Evolutionary conservation across 2,329 filamentous ascomycete genomes (phyloP).

Genomic region (Aspergillus pseudoglaucus): DNA sequence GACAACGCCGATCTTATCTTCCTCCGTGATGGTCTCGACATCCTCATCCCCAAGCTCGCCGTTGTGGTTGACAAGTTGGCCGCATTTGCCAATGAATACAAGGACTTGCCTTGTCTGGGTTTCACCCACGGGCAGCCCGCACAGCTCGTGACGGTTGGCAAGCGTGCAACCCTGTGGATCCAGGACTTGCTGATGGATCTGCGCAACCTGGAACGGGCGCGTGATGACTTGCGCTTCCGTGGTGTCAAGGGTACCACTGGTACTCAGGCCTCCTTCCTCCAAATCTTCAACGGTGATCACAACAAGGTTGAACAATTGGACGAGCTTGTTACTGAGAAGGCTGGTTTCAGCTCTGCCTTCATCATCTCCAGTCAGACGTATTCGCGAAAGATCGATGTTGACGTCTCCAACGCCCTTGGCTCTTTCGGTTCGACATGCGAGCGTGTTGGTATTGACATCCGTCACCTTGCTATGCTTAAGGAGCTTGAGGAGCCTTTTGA

Average conservation of each 20-base stretch:
- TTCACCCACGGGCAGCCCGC: constrained; percentile 64
- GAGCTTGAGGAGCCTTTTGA: constrained; percentile 83
- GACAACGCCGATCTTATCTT: constrained; percentile 76
- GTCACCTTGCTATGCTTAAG: constrained; percentile 68
- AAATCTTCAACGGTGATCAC: constrained; percentile 58
- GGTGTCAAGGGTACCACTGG: constrained; percentile 68
- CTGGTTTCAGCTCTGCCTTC: constrained; percentile 57
- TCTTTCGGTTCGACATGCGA: constrained; percentile 74
- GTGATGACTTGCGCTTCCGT: constrained; percentile 65
- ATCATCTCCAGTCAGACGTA: constrained; percentile 68
- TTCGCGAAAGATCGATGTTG: constrained; percentile 73
- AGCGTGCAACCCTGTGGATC: constrained; percentile 64
- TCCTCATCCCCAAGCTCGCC: constrained; percentile 72
- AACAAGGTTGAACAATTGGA: constrained; percentile 57
- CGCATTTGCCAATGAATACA: constrained; percentile 66
- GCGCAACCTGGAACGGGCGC: constrained; percentile 62
- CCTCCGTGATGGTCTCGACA: constrained; percentile 64
- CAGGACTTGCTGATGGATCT: constrained; percentile 73
- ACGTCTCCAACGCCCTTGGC: constrained; percentile 72
- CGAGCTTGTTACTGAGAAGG: constrained; percentile 58
- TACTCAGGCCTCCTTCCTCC: constrained; percentile 71
- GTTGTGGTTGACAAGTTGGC: constrained; percentile 70
- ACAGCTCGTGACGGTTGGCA: constrained; percentile 59
- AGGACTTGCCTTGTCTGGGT: constrained; percentile 64
- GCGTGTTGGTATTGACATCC: constrained; percentile 67